A percentile compares a stretch with the other conserved stretches of the same genome.
phyloP scores from a whole-genome alignment of 2,329 filamentous ascomycete genomes.

The Cladosporium sp. region DNA sequence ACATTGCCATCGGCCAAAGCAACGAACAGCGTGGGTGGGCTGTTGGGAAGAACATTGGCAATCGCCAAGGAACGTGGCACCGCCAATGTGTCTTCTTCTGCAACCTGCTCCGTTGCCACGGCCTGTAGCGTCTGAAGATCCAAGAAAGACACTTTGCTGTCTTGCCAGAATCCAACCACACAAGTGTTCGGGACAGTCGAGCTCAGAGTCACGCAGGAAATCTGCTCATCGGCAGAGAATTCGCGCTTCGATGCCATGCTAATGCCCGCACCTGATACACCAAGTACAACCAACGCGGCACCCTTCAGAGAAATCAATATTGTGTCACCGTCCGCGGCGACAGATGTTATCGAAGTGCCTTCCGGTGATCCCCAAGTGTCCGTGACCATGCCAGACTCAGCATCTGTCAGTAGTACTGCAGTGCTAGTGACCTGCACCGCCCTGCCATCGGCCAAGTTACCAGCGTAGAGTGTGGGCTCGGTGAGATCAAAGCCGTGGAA shows the following conservation, averaged over 20 bases:
- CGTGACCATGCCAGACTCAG: conserved; percentile 49
- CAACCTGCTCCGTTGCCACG: conserved; percentile 57
- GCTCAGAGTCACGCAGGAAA: conserved; percentile 79
- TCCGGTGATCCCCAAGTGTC: conserved; percentile 55
- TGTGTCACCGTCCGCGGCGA: conserved; percentile 66
- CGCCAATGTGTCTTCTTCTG: conserved; percentile 62
- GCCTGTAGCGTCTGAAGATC: conserved; percentile 63
- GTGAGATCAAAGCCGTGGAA: conserved; percentile 68
- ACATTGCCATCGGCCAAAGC: no score
- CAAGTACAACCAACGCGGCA: conserved; percentile 65
- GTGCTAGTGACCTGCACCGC: conserved; percentile 73
- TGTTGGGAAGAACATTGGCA: conserved; percentile 65
- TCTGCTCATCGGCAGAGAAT: conserved; percentile 65
- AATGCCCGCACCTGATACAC: conserved; percentile 55
- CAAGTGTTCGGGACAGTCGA: conserved; percentile 60
- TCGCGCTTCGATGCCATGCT: conserved; percentile 56
- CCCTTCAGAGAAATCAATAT: conserved; percentile 74
- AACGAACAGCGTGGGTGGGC: conserved; percentile 74
- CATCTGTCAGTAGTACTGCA: conserved; percentile 59
- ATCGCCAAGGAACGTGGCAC: conserved; percentile 80
- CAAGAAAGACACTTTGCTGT: conserved; percentile 73
- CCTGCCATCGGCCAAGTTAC: conserved; percentile 57
- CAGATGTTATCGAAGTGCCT: conserved; percentile 65
- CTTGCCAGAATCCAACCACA: conserved; percentile 82
- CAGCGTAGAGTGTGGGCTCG: conserved; percentile 66